A percentile compares a stretch with the other conserved stretches of the same genome.
Conservation (phyloP, 2,329 filamentous ascomycete species). For the Fonsecaea nubica region DNA sequence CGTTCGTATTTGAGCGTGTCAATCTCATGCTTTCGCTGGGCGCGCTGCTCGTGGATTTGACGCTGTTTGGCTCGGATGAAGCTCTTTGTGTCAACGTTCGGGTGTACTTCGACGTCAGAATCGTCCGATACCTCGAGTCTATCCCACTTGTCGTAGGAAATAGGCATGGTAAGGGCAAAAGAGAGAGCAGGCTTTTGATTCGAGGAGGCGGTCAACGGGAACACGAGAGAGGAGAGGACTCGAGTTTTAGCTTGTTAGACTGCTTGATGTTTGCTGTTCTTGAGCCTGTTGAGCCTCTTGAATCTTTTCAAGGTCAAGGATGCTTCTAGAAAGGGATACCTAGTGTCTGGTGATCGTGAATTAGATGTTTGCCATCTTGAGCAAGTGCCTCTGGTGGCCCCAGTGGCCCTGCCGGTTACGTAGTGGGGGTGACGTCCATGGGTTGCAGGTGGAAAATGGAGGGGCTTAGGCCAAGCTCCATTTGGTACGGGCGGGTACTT, state of each 20-base stretch:
- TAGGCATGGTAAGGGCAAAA: conserved; percentile 52
- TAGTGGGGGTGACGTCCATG: conserved; percentile 4
- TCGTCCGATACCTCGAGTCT: conserved; percentile 96
- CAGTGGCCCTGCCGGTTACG: not conserved
- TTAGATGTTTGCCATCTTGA: conserved; percentile 2
- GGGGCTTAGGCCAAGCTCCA: conserved; percentile 2
- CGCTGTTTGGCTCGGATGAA: conserved; percentile 98
- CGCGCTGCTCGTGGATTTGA: conserved; percentile 91
- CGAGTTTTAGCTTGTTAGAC: not conserved
- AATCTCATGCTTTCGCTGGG: conserved; percentile 85
- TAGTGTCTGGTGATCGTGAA: not conserved
- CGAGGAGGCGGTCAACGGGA: not conserved
- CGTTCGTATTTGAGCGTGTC: conserved; percentile 88
- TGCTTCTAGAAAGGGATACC: conserved; percentile 23
- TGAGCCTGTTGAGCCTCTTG: not conserved
- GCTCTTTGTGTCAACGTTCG: conserved; percentile 96
- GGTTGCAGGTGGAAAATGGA: conserved; percentile 1
- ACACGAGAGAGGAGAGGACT: not conserved
- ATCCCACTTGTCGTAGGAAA: conserved; percentile 72
- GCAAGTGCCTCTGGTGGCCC: not conserved
- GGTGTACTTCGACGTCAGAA: conserved; percentile 96
- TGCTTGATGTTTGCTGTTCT: not conserved
- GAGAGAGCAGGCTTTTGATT: not conserved
- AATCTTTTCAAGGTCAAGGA: not conserved
- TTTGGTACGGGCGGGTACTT: not conserved